Evolutionary conservation across 1,284 basidiomycete species (phyloP).

Genomic region (Ganoderma lingzhi): DNA sequence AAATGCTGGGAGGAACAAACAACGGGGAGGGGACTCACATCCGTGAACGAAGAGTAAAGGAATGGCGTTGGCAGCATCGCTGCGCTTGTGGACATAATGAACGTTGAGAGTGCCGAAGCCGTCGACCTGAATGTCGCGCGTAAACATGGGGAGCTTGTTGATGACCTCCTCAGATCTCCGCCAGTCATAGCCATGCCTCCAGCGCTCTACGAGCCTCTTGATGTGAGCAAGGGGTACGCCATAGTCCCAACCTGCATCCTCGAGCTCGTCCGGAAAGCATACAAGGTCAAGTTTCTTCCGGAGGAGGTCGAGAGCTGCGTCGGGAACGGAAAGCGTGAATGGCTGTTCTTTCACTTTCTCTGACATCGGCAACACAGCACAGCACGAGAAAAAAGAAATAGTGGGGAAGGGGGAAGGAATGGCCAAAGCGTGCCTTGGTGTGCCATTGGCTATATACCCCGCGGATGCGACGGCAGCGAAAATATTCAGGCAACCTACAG

Average conservation of each 20-base stretch:
- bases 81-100: conserved; percentile 53
- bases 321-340: conserved; percentile 53
- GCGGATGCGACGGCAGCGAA: not conserved
- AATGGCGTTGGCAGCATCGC: conserved; percentile 44
- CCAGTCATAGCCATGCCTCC: conserved; percentile 54
- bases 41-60: conserved; percentile 55
- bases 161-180: conserved; percentile 45
- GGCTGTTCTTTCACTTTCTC: conserved; percentile 27
- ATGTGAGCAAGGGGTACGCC: conserved; percentile 51
- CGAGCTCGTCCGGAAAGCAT: conserved; percentile 52
- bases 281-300: conserved; percentile 50
- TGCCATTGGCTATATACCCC: not conserved
- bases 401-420: not conserved
- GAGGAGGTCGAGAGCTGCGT: conserved; percentile 47
- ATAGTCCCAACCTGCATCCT: conserved; percentile 46
- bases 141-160: conserved; percentile 54
- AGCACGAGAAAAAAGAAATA: not conserved
- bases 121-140: conserved; percentile 46
- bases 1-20: not conserved
- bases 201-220: conserved; percentile 46
- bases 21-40: conserved; percentile 43
- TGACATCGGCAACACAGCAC: not conserved
- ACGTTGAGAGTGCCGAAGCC: conserved; percentile 47
- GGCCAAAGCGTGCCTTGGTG: not conserved
- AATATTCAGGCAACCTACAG: not conserved